Evolutionary conservation across 148 eudicot genomes (phyloP).

Genomic region (Rhododendron molle): DNA sequence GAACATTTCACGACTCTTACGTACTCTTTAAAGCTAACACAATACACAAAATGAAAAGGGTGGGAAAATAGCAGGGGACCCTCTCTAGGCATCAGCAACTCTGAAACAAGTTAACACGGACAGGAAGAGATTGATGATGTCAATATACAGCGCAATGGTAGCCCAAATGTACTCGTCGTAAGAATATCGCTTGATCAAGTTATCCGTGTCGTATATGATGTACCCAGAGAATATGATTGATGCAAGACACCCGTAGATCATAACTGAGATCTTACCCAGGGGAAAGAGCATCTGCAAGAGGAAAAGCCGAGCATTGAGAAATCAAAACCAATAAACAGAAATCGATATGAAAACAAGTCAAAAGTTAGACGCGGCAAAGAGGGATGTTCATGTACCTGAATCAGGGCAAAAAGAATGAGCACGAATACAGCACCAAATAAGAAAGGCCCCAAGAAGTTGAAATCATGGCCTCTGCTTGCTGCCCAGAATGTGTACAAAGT

Average conservation of each 20-base stretch:
- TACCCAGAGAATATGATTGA: slow-evolving; percentile 67
- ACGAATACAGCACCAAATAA: slow-evolving; percentile 52
- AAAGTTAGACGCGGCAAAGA: neutral
- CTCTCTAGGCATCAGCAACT: slow-evolving; percentile 37
- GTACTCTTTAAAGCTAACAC: neutral
- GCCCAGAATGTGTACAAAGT: slow-evolving; percentile 91
- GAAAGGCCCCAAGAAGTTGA: slow-evolving; percentile 68
- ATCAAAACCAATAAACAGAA: neutral
- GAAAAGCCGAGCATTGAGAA: neutral
- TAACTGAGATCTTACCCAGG: slow-evolving; percentile 41
- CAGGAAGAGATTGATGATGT: slow-evolving; percentile 73
- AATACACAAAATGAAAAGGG: neutral
- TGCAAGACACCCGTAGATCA: slow-evolving; percentile 55
- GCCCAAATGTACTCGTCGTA: slow-evolving; percentile 90
- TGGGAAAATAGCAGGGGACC: neutral
- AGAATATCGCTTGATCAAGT: slow-evolving; percentile 61
- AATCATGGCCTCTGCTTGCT: slow-evolving; percentile 69
- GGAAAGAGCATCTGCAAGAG: slow-evolving; percentile 58
- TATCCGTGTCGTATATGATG: slow-evolving; percentile 71
- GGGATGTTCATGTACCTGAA: slow-evolving; percentile 42
- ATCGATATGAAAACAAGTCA: neutral
- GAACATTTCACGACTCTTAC: neutral
- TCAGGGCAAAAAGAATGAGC: slow-evolving; percentile 40
- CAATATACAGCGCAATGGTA: slow-evolving; percentile 53
- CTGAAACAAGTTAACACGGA: slow-evolving; percentile 45